Evolutionary conservation across 768 basidiomycete genomes (phyloP).

Genomic region (Tulasnella sp.): DNA sequence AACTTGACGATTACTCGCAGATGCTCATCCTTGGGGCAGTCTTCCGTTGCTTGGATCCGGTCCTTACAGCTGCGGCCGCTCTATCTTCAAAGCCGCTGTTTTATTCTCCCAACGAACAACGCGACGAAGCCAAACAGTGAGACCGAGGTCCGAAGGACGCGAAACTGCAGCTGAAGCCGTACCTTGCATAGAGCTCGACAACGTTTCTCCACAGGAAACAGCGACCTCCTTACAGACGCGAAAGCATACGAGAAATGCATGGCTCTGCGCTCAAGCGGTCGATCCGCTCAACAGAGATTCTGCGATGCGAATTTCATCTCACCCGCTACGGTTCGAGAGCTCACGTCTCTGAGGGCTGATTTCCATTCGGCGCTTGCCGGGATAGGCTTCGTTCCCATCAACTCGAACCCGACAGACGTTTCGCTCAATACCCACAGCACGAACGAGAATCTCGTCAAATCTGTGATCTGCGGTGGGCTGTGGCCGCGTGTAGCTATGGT

Average conservation of each 20-base stretch:
- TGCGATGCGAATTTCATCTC: constrained; percentile 84
- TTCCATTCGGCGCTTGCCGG: constrained; percentile 58
- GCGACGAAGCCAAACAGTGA: constrained; percentile 67
- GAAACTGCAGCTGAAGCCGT: no score
- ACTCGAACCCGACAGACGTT: constrained; percentile 34
- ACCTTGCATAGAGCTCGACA: constrained; percentile 50
- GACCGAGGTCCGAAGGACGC: no score
- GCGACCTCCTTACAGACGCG: constrained; percentile 76
- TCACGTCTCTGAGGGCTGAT: constrained; percentile 65
- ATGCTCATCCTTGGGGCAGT: constrained; percentile 81
- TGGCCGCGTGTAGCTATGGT: constrained; percentile 78
- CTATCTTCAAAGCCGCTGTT: constrained; percentile 86
- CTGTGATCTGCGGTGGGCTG: constrained; percentile 72
- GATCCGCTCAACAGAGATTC: constrained; percentile 44
- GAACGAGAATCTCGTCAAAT: constrained; percentile 69
- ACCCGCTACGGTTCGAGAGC: constrained; percentile 55
- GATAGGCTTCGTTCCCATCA: constrained; percentile 53
- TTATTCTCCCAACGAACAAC: constrained; percentile 64
- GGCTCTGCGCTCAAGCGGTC: constrained; percentile 39
- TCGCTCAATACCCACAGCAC: constrained; percentile 52
- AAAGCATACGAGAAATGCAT: constrained; percentile 60
- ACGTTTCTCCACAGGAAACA: constrained; percentile 56
- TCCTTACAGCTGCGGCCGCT: constrained; percentile 69
- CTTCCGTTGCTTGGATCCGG: constrained; percentile 71
- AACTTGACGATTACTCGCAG: constrained; percentile 26